Base-by-base conservation (phyloP, 1,284 basidiomycete species). In the Puccinia horiana region DNA sequence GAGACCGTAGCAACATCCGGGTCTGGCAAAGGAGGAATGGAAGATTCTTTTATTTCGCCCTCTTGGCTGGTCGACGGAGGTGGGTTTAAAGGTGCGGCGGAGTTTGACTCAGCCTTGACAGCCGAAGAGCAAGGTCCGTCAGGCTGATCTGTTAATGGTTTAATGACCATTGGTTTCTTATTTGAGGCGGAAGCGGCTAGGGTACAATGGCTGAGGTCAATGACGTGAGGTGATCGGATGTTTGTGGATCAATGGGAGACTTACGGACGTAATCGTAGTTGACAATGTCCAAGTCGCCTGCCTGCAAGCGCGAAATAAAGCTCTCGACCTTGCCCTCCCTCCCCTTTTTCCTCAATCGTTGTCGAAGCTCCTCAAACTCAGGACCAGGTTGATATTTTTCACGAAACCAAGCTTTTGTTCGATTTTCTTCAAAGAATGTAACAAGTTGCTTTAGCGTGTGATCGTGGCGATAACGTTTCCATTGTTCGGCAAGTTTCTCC, bases 401-500 rank as follows among this genome's bases (percentile, higher is more conserved):
- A 42, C 73, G 58, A 52, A 82, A 82, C 80, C 80, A 82, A 20
- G 72, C 72, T 75, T 78, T 81, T 0, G 58, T 61, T 69, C 82
- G 83, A 42, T 83, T 65, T 42, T 84, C 82, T 9, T 84, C 84
- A 40, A 85, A 85, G 69, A 84, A 85, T 32, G 29, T 23, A 0
- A 75, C 72, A n/a, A 84, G 70, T 20, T 75, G 67, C 42, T 84
- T 84, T 32, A 82, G 82, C 16, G 56, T 29, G n/a, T 83, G 83
- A n/a, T 82, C 83, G 26, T 73, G 74, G 26, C 80, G 67, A 81
- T 86, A 86, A 40, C 85, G 84, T 29, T 83, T 84, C 83, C 84
- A 86, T 37, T 84, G 83, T 32, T 84, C 82, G 29, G 84, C 84
- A 74, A 86, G 82, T 52, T 83, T 84, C 1, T 83, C 82, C 52